Evolutionary conservation across 2,329 filamentous ascomycete species (phyloP).

Genomic region (Metarhizium guizhouense): DNA sequence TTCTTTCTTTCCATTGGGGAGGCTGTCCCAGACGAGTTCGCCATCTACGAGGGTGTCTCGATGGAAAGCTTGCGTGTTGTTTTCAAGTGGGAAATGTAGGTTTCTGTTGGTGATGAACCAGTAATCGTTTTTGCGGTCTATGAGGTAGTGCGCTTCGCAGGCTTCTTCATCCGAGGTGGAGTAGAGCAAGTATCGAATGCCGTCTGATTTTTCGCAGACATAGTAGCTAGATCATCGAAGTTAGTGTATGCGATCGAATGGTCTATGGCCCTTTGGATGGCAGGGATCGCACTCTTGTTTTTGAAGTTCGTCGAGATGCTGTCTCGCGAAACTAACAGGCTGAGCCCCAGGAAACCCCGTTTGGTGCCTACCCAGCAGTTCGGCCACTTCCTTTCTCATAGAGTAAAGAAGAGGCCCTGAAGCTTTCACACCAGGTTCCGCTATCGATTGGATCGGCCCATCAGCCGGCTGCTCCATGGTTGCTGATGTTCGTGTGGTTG

Average conservation of each 20-base stretch:
- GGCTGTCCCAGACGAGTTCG: conserved; percentile 81
- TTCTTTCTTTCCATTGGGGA: conserved; percentile 56
- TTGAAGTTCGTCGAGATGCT: conserved; percentile 75
- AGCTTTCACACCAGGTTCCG: conserved; percentile 57
- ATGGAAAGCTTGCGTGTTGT: conserved; percentile 61
- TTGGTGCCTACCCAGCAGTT: conserved; percentile 61
- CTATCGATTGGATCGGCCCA: conserved; percentile 39
- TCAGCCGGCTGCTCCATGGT: conserved; percentile 21
- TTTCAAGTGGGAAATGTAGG: conserved; percentile 72
- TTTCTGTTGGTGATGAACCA: conserved; percentile 64
- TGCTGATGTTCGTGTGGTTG: background rate
- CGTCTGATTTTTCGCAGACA: conserved; percentile 97
- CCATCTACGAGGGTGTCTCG: conserved; percentile 79
- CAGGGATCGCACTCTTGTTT: conserved; percentile 54
- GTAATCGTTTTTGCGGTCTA: conserved; percentile 97
- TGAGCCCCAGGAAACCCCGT: conserved; percentile 79
- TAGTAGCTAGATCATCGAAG: conserved; percentile 60
- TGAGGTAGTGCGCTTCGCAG: conserved; percentile 74
- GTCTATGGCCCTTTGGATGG: background rate
- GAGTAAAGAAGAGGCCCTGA: conserved; percentile 47
- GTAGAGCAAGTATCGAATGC: conserved; percentile 91
- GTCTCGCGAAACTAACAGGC: conserved; percentile 80
- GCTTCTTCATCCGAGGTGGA: conserved; percentile 57
- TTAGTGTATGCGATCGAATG: conserved; percentile 5
- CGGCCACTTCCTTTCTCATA: conserved; percentile 66